A percentile compares a stretch with the other conserved stretches of the same genome.
These are phyloP conservation scores for Sordaria brevicollis DNA, from an alignment of 495 filamentous ascomycete genomes.

Conservation along the genomic window DNA sequence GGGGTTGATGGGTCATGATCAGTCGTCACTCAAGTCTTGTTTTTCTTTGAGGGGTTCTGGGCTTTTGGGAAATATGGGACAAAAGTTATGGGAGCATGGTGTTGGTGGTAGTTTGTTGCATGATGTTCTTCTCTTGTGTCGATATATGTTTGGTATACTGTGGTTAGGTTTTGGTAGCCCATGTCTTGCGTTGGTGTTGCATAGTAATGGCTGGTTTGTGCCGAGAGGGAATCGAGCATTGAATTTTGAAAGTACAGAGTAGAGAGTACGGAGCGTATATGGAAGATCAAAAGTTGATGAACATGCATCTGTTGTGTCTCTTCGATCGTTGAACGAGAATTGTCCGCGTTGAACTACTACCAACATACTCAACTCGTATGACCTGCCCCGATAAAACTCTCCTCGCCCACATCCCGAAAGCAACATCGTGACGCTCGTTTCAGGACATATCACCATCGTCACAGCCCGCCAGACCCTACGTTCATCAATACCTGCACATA, in stretches of 20 bases:
- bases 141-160: not conserved
- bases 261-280: not conserved
- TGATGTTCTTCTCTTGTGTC: not conserved
- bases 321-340: too few species aligned
- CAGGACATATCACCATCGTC: too few species aligned
- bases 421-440: too few species aligned
- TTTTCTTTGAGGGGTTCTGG: not conserved
- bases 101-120: not conserved
- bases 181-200: not conserved
- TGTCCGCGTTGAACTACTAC: too few species aligned
- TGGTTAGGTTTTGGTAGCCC: not conserved
- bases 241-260: not conserved
- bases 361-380: too few species aligned
- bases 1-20: not conserved
- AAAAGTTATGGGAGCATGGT: not conserved
- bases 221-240: not conserved
- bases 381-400: too few species aligned
- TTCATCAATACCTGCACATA: too few species aligned
- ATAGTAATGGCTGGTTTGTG: not conserved
- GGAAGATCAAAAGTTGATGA: not conserved
- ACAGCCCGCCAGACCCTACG: too few species aligned
- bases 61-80: not conserved
- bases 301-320: too few species aligned
- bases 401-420: too few species aligned
- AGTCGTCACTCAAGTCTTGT: too few species aligned